These are phyloP conservation scores for Lecanosticta acicola DNA, from an alignment of 2,329 filamentous ascomycete species.

Conservation along the genomic window DNA sequence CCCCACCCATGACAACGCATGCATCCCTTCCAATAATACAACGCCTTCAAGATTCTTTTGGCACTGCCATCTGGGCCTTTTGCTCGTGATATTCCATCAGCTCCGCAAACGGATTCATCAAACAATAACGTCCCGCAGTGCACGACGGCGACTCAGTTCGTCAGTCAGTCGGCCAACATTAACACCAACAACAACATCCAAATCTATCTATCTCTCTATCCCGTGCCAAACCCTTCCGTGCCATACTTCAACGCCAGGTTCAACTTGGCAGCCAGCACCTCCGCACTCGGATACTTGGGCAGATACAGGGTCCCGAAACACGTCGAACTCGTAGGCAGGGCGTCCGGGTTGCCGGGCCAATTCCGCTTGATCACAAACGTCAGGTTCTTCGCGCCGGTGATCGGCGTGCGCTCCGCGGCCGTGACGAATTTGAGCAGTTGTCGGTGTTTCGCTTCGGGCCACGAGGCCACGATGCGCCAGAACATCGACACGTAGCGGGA, in stretches of 20 bases:
- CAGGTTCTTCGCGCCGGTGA: conserved; percentile 75
- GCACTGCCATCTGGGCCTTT: too few species aligned
- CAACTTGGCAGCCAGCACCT: conserved; percentile 67
- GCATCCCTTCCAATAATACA: too few species aligned
- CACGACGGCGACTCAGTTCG: too few species aligned
- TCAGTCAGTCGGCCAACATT: too few species aligned
- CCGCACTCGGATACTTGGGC: conserved; percentile 70
- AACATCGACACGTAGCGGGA: conserved; percentile 71
- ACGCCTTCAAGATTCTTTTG: too few species aligned
- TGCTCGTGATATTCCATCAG: too few species aligned
- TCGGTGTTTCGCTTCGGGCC: conserved; percentile 63
- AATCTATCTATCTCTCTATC: conserved; percentile 9
- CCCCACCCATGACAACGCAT: too few species aligned
- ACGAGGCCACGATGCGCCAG: conserved; percentile 71
- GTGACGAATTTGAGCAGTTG: conserved; percentile 90
- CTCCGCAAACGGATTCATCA: too few species aligned
- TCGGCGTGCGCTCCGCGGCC: conserved; percentile 81
- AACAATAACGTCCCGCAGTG: too few species aligned
- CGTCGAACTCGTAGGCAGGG: conserved; percentile 79
- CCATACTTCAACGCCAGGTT: conserved; percentile 82
- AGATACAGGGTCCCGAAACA: conserved; percentile 86
- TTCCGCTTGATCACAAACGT: conserved; percentile 80
- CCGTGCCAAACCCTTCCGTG: conserved; percentile 67
- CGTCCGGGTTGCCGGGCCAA: conserved; percentile 53
- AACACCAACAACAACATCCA: too few species aligned